Evolutionary conservation across 106 monocot species (phyloP).

Genomic region (Dioscorea zingiberensis): DNA sequence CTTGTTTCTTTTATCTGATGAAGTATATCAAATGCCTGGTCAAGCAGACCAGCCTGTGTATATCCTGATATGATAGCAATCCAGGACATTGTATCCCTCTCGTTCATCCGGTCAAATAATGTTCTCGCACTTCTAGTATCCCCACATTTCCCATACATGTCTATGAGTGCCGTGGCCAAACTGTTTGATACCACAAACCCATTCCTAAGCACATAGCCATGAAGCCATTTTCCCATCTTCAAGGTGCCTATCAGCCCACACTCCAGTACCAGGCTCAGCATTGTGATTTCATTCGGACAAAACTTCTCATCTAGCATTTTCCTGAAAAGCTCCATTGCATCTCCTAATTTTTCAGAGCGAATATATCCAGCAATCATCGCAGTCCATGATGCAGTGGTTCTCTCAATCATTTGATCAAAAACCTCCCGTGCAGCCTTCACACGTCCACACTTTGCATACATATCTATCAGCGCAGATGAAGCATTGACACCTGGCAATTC

Average conservation of each 20-base stretch:
- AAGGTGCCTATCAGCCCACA: slow-evolving; percentile 23
- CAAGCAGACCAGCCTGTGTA: slow-evolving; percentile 13
- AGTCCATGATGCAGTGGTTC: slow-evolving; percentile 42
- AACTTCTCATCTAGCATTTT: slow-evolving; percentile 30
- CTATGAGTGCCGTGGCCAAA: slow-evolving; percentile 43
- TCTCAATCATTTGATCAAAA: slow-evolving; percentile 32
- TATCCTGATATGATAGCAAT: slow-evolving; percentile 59
- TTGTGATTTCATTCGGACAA: slow-evolving; percentile 53
- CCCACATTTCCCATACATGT: slow-evolving; percentile 60
- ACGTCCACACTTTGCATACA: slow-evolving; percentile 50
- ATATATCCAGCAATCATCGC: slow-evolving; percentile 46
- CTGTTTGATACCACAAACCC: slow-evolving; percentile 20
- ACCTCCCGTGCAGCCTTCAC: slow-evolving; percentile 20
- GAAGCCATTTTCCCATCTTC: slow-evolving; percentile 32
- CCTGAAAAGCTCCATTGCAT: slow-evolving; percentile 31
- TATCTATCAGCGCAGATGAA: slow-evolving; percentile 38
- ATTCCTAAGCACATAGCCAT: slow-evolving; percentile 39
- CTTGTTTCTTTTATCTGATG: slow-evolving; percentile 30
- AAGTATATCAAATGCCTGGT: slow-evolving; percentile 42
- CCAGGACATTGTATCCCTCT: slow-evolving; percentile 41
- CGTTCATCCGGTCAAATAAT: slow-evolving; percentile 38
- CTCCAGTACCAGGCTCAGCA: slow-evolving; percentile 38
- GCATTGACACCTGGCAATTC: slow-evolving; percentile 10
- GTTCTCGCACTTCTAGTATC: slow-evolving; percentile 27
- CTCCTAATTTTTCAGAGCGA: slow-evolving; percentile 4